phyloP scores from a whole-genome alignment of 371 early-diverging fungal genomes.

The Rhizopus microsporus region DNA sequence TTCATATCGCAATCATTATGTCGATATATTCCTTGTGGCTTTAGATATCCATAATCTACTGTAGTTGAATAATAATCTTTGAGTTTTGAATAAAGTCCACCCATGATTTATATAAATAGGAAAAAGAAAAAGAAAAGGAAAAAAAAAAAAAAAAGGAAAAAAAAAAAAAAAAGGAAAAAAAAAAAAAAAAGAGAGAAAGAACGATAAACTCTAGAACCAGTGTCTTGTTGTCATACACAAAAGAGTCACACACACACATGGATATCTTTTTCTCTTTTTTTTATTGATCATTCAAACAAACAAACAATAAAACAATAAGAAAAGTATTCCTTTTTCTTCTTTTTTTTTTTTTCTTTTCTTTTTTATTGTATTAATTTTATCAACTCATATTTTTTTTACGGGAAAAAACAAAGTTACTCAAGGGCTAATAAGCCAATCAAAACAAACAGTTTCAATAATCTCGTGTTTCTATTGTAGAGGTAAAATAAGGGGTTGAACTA shows the following conservation, averaged over 20 bases:
- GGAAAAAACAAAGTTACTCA: no score
- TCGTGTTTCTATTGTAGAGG: background rate
- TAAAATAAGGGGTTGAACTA: background rate
- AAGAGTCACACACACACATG: background rate
- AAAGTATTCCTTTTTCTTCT: no score
- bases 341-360: background rate
- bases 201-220: no score
- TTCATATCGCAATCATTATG: conserved; percentile 69
- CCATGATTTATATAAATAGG: background rate
- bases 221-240: no score
- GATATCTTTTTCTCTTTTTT: background rate
- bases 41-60: conserved; percentile 65
- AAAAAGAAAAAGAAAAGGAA: background rate
- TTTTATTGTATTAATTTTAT: background rate
- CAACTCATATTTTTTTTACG: background rate
- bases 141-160: background rate
- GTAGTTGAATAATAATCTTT: background rate
- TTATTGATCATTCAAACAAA: background rate
- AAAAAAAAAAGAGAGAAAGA: no score
- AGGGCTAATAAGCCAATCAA: no score
- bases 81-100: background rate
- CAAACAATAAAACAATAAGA: background rate
- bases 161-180: background rate
- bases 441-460: no score
- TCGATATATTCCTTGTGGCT: conserved; percentile 69